Base-by-base conservation (phyloP, 2,329 filamentous ascomycete species). In the Aureobasidium melanogenum region DNA sequence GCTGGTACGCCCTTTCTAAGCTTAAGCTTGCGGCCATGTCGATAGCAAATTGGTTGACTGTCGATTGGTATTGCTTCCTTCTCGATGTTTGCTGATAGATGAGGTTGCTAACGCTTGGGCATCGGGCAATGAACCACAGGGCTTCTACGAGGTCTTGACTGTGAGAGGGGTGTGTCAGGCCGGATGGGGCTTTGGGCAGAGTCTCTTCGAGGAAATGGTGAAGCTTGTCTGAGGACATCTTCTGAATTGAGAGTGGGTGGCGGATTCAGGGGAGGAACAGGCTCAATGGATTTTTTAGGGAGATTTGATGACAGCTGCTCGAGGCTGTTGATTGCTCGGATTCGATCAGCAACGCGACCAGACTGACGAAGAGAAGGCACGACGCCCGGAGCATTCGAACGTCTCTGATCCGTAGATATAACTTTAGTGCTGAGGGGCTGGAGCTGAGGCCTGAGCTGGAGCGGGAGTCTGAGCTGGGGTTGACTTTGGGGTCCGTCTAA, bases 11-110 rank as follows among this genome's bases (percentile, higher is more conserved):
- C 64, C 19, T 43, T 56, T 14, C 43, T 55, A 30, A 50, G 19
- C n/a, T 50, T 14, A 57, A 65, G 65, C 48, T 65, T 68, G 2
- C 71, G 65, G 24, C 70, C 69, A 64, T 73, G 71, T 14, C 71
- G 66, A 26, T 67, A 64, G 60, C 70, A 72, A 19, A 65, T 64
- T 24, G 26, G 47, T 34, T 47, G 60, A 17, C 30, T 43, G 34
- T 22, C 26, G 9, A 12, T 22, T 34, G 34, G 56, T n/a, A 50
- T n/a, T 22, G 41, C 19, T 38, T 22, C n/a, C 28, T 55, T 50
- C 30, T 60, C 55, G 12, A 52, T 48, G 7, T 47, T 39, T 3
- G 46, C 30, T 34, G 38, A n/a, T 6, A 47, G 26, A 7, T 60
- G 52, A n/a, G 46, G 36, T 41, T 60, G 54, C 39, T 56, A 39